These are phyloP conservation scores for Xerocomus spinulosus DNA, from an alignment of 768 basidiomycete genomes.

Conservation along the genomic window DNA sequence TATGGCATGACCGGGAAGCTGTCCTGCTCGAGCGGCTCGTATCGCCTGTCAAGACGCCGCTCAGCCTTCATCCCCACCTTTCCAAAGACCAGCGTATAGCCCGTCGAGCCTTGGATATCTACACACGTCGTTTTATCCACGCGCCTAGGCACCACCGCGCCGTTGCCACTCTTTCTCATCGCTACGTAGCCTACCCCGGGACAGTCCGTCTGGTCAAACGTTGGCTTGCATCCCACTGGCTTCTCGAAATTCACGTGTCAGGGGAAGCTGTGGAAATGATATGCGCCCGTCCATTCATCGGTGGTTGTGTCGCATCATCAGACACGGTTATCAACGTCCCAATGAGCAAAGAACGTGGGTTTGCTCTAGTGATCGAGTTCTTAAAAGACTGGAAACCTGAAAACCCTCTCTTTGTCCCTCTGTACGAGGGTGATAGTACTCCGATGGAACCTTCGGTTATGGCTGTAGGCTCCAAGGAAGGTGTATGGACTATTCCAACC, in stretches of 20 bases:
- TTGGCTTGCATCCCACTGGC: conserved; percentile 90
- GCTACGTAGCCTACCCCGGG: conserved; percentile 71
- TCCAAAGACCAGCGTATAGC: conserved; percentile 51
- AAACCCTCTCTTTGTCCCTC: conserved; percentile 65
- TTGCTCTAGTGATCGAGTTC: conserved; percentile 67
- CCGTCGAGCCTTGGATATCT: conserved; percentile 51
- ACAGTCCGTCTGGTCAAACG: conserved; percentile 88
- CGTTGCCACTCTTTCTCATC: conserved; percentile 74
- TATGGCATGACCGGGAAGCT: conserved; percentile 86
- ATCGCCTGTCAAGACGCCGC: conserved; percentile 34
- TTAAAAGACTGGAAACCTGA: conserved; percentile 85
- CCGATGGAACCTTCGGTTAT: conserved; percentile 11
- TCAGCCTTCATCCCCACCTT: conserved; percentile 4
- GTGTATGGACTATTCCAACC: conserved; percentile 77
- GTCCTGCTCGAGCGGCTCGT: conserved; percentile 70
- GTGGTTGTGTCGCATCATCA: conserved; percentile 33
- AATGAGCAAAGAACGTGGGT: conserved; percentile 73
- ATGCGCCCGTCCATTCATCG: conserved; percentile 73
- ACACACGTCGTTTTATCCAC: conserved; percentile 71
- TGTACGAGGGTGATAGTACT: conserved; percentile 43
- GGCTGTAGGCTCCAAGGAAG: conserved; percentile 33
- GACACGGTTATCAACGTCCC: conserved; percentile 49
- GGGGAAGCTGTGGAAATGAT: conserved; percentile 83
- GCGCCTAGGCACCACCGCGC: conserved; percentile 83
- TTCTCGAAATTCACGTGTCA: conserved; percentile 67